Percentiles rank a stretch among this genome's conserved stretches.
Evolutionary conservation across 78 protist genomes (phyloP).

Genomic region (Bigelowiella natans): DNA sequence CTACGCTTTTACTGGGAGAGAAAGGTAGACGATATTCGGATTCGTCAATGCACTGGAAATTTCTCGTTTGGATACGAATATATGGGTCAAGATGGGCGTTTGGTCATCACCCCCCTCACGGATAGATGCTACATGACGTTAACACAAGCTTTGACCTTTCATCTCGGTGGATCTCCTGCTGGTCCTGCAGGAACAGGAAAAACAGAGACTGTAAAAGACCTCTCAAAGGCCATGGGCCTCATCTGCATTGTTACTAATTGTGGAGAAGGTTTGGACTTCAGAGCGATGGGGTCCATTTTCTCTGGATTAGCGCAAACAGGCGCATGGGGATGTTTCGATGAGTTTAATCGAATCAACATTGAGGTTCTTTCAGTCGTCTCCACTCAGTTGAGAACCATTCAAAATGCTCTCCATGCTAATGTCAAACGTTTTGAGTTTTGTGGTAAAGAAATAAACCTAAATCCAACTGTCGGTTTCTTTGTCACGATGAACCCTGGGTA

Average conservation of each 20-base stretch:
- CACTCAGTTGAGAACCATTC: conserved; percentile 64
- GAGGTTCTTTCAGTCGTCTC: conserved; percentile 69
- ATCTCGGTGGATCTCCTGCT: conserved; percentile 78
- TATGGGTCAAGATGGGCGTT: conserved; percentile 75
- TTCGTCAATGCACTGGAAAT: conserved; percentile 70
- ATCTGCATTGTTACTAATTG: conserved; percentile 71
- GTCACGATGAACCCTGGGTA: conserved; percentile 84
- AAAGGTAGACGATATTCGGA: conserved; percentile 19
- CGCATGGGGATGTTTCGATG: conserved; percentile 93
- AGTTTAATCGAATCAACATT: conserved; percentile 77
- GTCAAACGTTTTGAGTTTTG: conserved; percentile 27
- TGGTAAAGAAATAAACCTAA: conserved; percentile 25
- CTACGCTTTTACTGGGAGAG: conserved; percentile 70
- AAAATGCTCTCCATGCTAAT: conserved; percentile 28
- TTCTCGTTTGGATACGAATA: conserved; percentile 70
- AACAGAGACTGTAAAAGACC: conserved; percentile 87
- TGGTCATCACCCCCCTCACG: conserved; percentile 85
- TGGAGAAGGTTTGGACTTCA: conserved; percentile 74
- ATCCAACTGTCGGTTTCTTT: conserved; percentile 51
- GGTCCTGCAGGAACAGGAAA: conserved; percentile 95
- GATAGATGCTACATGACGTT: conserved; percentile 65
- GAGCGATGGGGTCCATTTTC: conserved; percentile 67
- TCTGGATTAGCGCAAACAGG: conserved; percentile 63
- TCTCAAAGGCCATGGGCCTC: conserved; percentile 67
- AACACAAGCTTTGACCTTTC: conserved; percentile 65